Evolutionary conservation across 2,329 filamentous ascomycete genomes (phyloP).

Genomic region (Ophiostoma angusticollis): DNA sequence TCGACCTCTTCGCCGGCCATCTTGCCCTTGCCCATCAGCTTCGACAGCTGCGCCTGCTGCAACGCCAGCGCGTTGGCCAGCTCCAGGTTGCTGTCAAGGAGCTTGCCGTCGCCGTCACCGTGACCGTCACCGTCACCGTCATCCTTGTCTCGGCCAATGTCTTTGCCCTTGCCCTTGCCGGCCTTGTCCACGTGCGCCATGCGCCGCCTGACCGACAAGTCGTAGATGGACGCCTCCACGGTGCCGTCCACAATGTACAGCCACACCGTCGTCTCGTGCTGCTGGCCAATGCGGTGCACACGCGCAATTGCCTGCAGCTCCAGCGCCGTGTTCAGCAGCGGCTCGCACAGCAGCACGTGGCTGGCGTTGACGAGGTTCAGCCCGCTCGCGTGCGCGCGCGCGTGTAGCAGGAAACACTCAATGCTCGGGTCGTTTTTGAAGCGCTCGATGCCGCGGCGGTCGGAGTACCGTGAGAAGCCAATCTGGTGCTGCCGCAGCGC

Average conservation of each 20-base stretch:
- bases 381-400: conserved; percentile 75
- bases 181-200: conserved; percentile 55
- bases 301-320: conserved; percentile 92
- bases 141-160: too few species aligned
- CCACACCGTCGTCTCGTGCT: conserved; percentile 82
- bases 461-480: conserved; percentile 57
- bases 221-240: conserved; percentile 84
- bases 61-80: conserved; percentile 75
- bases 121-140: too few species aligned
- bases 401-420: conserved; percentile 82
- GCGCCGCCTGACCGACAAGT: conserved; percentile 67
- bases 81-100: conserved; percentile 55
- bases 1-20: conserved; percentile 68
- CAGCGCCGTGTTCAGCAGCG: conserved; percentile 81
- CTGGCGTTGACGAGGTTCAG: conserved; percentile 86
- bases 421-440: conserved; percentile 64
- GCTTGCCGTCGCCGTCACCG: conserved; percentile 22
- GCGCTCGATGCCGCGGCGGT: conserved; percentile 51
- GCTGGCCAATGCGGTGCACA: conserved; percentile 88
- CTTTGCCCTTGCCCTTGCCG: conserved; percentile 17
- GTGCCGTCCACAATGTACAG: conserved; percentile 86
- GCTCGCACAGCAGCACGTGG: conserved; percentile 90
- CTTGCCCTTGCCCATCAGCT: conserved; percentile 56
- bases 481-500: conserved; percentile 65
- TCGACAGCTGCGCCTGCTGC: conserved; percentile 56